Evolutionary conservation across 1,284 basidiomycete genomes (phyloP).

Genomic region (Moesziomyces sp.): DNA sequence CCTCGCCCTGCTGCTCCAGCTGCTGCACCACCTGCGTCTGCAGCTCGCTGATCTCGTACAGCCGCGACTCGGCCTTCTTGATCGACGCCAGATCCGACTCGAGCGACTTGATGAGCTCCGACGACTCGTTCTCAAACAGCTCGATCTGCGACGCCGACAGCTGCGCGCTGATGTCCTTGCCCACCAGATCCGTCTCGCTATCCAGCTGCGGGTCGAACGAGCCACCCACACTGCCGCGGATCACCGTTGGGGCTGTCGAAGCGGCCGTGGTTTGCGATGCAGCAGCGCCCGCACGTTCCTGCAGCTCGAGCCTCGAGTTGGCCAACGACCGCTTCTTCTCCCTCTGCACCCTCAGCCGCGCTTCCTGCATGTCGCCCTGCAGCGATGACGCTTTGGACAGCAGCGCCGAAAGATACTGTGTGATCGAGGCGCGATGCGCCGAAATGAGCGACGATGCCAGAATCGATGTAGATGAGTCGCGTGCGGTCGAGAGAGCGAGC

Average conservation of each 20-base stretch:
- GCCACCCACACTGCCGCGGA: slow-evolving; percentile 48
- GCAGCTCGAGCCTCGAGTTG: slow-evolving; percentile 29
- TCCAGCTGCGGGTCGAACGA: slow-evolving; percentile 41
- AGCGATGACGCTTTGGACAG: slow-evolving; percentile 80
- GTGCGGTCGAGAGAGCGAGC: slow-evolving; percentile 42
- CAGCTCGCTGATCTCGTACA: slow-evolving; percentile 87
- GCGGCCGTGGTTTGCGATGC: slow-evolving; percentile 6
- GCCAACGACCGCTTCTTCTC: slow-evolving; percentile 47
- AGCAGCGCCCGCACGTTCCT: slow-evolving; percentile 9
- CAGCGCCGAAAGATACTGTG: slow-evolving; percentile 83
- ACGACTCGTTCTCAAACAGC: slow-evolving; percentile 89
- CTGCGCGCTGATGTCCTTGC: slow-evolving; percentile 47
- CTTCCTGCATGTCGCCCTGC: slow-evolving; percentile 85
- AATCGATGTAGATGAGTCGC: slow-evolving; percentile 49
- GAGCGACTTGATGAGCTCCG: slow-evolving; percentile 80
- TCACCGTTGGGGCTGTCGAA: slow-evolving; percentile 20
- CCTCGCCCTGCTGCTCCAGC: slow-evolving; percentile 85
- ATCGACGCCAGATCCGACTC: slow-evolving; percentile 85
- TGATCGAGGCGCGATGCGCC: slow-evolving; percentile 83
- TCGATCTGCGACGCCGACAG: slow-evolving; percentile 79
- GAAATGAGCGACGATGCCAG: slow-evolving; percentile 71
- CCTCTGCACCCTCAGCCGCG: slow-evolving; percentile 49
- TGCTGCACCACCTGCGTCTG: slow-evolving; percentile 88
- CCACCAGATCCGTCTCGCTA: slow-evolving; percentile 29
- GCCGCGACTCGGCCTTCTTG: slow-evolving; percentile 84